Base-by-base conservation (phyloP, 352 stramenopile species). In the Ophiocytium majus region DNA sequence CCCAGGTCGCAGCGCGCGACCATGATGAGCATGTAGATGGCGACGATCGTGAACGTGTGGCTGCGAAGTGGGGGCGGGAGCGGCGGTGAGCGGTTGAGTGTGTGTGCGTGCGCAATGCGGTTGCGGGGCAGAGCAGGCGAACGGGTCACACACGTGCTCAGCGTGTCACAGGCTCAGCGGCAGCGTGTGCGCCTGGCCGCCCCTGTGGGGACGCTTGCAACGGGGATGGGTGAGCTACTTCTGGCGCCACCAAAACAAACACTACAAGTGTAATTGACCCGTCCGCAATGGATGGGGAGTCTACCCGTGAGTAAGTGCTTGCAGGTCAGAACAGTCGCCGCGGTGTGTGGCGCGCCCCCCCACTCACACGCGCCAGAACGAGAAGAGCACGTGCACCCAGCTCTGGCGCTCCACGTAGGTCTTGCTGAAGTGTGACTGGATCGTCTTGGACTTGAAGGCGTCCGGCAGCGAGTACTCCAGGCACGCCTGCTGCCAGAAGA, bases 391-490 rank as follows among this genome's bases (percentile, higher is more conserved):
- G 49, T 84, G 76, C 35, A 86, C 17, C 83, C 83, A 86, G 63
- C 49, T 84, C 80, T 86, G 83, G 23, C 83, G 63, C 78, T 86
- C 83, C 64, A 86, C 74, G 76, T 84, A 86, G 9, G 83, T 84
- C 71, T 86, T 86, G 35, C 64, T 34, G 80, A 86, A 86, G 1
- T 66, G 43, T 79, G 36, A 66, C 63, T 75, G 74, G 5, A 57
- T 84, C 36, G 84, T 80, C 57, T 86, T 81, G 17, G 33, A 43
- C 43, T 82, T 37, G 50, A 86, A 86, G 63, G 82, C 82, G 63
- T 57, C 84, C 36, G 35, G 36, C 36, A 86, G 1, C 1, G 33
- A 57, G 14, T 84, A 50, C 57, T 79, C 81, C 34, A 86, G 50
- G 66, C 83, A 86, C 1, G 43, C 32, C 63, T 79, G 37, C 66